A percentile compares a stretch with the other conserved stretches of the same genome.
These are phyloP conservation scores for Scytalidium lignicola DNA, from an alignment of 2,329 filamentous ascomycete genomes.

Conservation along the genomic window DNA sequence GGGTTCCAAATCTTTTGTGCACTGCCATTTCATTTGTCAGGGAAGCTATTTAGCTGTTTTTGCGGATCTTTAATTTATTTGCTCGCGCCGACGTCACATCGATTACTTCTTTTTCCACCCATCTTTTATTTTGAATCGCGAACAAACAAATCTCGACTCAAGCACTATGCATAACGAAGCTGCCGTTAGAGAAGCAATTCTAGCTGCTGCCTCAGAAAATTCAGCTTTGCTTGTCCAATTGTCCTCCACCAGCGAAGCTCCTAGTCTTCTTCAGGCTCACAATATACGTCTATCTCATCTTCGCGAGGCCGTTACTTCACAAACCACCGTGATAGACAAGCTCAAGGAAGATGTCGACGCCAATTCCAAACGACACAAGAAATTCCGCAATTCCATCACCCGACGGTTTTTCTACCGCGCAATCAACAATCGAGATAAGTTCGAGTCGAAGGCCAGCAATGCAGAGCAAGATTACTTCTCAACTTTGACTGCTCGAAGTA, in stretches of 20 bases:
- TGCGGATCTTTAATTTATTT: not conserved
- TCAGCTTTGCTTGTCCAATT: conserved; percentile 2
- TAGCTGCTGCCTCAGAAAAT: conserved; percentile 5
- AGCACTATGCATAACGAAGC: not conserved
- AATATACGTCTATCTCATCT: conserved; percentile 1
- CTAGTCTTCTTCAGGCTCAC: conserved; percentile 1
- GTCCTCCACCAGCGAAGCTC: conserved; percentile 2
- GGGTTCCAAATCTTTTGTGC: not conserved
- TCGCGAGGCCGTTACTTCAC: not conserved
- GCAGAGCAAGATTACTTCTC: conserved; percentile 5
- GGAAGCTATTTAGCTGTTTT: not conserved
- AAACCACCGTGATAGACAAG: not conserved
- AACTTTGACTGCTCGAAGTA: not conserved
- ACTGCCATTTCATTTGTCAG: not conserved
- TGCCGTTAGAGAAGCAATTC: conserved; percentile 1
- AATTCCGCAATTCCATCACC: conserved; percentile 3
- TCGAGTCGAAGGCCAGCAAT: conserved; percentile 5
- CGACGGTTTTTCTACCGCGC: conserved; percentile 2
- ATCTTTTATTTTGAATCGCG: too few species aligned
- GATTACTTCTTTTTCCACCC: too few species aligned
- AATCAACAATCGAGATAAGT: conserved; percentile 3
- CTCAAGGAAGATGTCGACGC: conserved; percentile 2
- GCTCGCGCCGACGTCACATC: not conserved
- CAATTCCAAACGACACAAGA: conserved; percentile 5
- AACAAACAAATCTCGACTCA: not conserved